phyloP scores from a whole-genome alignment of 2,329 filamentous ascomycete species.

The Teratosphaeria epicoccoides region DNA sequence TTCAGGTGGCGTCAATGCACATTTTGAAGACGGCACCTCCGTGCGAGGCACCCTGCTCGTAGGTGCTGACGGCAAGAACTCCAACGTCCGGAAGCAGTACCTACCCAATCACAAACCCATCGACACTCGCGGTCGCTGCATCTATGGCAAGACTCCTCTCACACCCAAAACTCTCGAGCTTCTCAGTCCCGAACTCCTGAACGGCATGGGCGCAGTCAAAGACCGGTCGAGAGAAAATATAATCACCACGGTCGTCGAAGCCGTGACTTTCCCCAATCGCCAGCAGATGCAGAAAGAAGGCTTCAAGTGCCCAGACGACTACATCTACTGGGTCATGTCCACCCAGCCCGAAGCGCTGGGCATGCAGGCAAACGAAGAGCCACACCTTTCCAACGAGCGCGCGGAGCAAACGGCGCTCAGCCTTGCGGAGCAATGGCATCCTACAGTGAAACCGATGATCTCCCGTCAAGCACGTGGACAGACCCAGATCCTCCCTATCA shows the following conservation, averaged over 20 bases:
- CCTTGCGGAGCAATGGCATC: not conserved
- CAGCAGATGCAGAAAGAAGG: not conserved
- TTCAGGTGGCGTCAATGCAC: conserved; percentile 4
- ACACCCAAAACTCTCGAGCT: not conserved
- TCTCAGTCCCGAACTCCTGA: not conserved
- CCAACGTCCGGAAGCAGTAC: conserved; percentile 12
- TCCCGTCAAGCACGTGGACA: not conserved
- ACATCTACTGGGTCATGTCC: not conserved
- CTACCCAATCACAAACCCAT: conserved; percentile 11
- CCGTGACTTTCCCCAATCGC: not conserved
- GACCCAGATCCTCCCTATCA: not conserved
- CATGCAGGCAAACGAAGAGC: not conserved
- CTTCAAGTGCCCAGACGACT: not conserved
- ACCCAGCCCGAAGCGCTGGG: not conserved
- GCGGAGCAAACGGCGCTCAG: not conserved
- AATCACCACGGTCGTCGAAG: not conserved
- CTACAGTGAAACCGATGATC: not conserved
- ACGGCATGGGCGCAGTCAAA: not conserved
- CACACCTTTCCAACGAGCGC: not conserved
- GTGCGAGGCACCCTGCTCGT: conserved; percentile 10
- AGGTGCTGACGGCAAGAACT: conserved; percentile 17
- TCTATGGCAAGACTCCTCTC: conserved; percentile 18
- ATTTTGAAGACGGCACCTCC: conserved; percentile 10
- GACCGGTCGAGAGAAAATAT: not conserved
- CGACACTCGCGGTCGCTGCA: conserved; percentile 12